Conservation (phyloP, 2,329 filamentous ascomycete genomes). For the Penicillium aurantiogriseum region DNA sequence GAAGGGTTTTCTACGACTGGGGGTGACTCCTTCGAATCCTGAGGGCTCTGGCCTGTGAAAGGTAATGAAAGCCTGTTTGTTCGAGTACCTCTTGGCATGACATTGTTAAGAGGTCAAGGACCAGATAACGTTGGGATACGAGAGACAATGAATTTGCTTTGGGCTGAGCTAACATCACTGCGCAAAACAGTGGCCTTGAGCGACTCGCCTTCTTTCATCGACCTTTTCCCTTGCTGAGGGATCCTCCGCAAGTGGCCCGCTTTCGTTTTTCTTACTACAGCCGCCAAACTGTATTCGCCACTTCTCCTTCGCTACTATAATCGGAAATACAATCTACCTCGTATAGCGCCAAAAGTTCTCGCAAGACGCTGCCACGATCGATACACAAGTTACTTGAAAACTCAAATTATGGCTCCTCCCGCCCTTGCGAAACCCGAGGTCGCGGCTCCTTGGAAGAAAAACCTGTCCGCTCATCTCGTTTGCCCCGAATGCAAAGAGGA, state of each 20-base stretch:
- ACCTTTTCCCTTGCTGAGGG: slow-evolving; percentile 19
- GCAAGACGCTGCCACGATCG: slow-evolving; percentile 44
- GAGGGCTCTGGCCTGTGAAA: slow-evolving; percentile 27
- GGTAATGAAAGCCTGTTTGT: slow-evolving; percentile 31
- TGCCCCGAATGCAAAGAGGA: slow-evolving; percentile 89
- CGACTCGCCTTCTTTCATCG: slow-evolving; percentile 14
- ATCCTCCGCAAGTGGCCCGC: slow-evolving; percentile 5
- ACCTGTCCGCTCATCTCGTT: slow-evolving; percentile 79
- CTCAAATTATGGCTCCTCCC: slow-evolving; percentile 40
- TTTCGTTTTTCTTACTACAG: slow-evolving; percentile 26
- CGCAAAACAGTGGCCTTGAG: slow-evolving; percentile 32
- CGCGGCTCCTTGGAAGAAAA: slow-evolving; percentile 66
- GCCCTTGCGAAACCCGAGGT: slow-evolving; percentile 38
- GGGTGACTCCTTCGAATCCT: slow-evolving; percentile 19
- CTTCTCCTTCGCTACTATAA: slow-evolving; percentile 62
- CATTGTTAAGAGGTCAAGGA: neutral
- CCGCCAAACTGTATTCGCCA: slow-evolving; percentile 70
- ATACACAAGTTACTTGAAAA: slow-evolving; percentile 28
- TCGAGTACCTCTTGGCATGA: neutral
- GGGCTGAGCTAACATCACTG: slow-evolving; percentile 34
- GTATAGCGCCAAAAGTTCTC: slow-evolving; percentile 45
- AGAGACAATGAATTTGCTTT: slow-evolving; percentile 2
- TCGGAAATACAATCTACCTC: slow-evolving; percentile 47
- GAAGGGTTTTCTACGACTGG: slow-evolving; percentile 23
- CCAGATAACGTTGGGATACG: neutral